A percentile compares a stretch with the other conserved stretches of the same genome.
Conservation (phyloP, 768 basidiomycete genomes). For the Nidula microcarpa region DNA sequence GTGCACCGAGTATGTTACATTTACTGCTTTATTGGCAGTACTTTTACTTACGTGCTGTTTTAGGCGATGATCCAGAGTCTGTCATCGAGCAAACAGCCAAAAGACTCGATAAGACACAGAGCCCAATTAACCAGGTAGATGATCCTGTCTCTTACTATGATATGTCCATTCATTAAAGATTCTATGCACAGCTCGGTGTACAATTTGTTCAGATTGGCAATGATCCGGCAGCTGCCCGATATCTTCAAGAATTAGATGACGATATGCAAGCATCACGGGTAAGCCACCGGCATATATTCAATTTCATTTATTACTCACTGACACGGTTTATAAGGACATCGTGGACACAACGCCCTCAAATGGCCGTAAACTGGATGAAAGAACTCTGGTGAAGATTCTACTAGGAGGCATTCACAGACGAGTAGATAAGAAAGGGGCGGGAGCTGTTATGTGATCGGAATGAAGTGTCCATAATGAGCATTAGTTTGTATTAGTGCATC, state of each 20-base stretch:
- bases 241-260: conserved; percentile 54
- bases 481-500: not conserved
- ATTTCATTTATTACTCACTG: not conserved
- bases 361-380: conserved; percentile 33
- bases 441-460: not conserved
- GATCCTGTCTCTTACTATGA: not conserved
- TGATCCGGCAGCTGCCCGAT: conserved; percentile 32
- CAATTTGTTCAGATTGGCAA: conserved; percentile 75
- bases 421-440: conserved; percentile 8
- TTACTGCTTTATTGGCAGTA: not conserved
- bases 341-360: conserved; percentile 65
- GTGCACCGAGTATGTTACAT: conserved; percentile 45
- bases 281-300: not conserved
- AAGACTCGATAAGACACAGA: conserved; percentile 47
- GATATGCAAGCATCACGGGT: conserved; percentile 27
- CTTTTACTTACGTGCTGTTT: not conserved
- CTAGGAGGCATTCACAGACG: conserved; percentile 63
- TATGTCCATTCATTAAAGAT: not conserved
- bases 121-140: conserved; percentile 50
- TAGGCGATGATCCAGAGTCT: conserved; percentile 50
- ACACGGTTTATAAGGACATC: conserved; percentile 44
- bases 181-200: conserved; percentile 47
- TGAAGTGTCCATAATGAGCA: not conserved
- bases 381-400: conserved; percentile 57
- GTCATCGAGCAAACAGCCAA: conserved; percentile 44